Conservation (phyloP, 2,329 filamentous ascomycete species). For the Fusarium kyushuense region DNA sequence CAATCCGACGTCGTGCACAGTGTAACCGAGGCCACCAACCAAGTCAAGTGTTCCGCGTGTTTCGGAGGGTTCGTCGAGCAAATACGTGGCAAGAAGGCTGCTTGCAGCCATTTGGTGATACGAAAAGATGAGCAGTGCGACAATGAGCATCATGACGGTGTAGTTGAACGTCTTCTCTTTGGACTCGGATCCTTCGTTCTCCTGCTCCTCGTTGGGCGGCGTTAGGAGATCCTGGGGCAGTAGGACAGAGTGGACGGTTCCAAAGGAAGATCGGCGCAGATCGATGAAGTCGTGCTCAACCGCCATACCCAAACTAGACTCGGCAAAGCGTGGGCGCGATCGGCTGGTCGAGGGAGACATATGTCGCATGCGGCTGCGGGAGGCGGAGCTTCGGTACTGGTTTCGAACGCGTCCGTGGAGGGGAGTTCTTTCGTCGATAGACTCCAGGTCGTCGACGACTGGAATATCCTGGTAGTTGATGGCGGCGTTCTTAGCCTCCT, state of each 20-base stretch:
- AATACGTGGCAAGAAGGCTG: constrained; percentile 58
- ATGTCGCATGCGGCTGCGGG: constrained; percentile 26
- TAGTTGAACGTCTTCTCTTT: constrained; percentile 53
- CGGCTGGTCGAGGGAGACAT: constrained; percentile 34
- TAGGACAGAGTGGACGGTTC: constrained; percentile 57
- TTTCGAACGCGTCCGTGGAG: constrained; percentile 34
- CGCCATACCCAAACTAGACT: constrained; percentile 41
- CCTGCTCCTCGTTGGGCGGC: constrained; percentile 30
- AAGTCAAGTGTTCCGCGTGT: constrained; percentile 53
- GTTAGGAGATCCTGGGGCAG: constrained; percentile 44
- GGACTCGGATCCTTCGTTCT: constrained; percentile 15
- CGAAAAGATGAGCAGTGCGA: constrained; percentile 56
- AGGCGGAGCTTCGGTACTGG: constrained; percentile 22
- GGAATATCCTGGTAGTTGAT: constrained; percentile 41
- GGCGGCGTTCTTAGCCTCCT: neutral
- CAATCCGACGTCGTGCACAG: constrained; percentile 73
- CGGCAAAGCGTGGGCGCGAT: constrained; percentile 37
- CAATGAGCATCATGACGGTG: constrained; percentile 53
- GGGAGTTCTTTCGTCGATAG: constrained; percentile 30
- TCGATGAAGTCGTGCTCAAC: constrained; percentile 43
- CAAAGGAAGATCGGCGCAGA: constrained; percentile 54
- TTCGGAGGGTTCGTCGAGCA: constrained; percentile 53
- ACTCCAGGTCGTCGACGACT: constrained; percentile 41
- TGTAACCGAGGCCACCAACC: constrained; percentile 73
- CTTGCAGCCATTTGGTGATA: constrained; percentile 62